Percentiles rank a stretch among this genome's conserved stretches.
These are phyloP conservation scores for Phytophthora pini DNA, from an alignment of 352 stramenopile genomes.

Conservation along the genomic window DNA sequence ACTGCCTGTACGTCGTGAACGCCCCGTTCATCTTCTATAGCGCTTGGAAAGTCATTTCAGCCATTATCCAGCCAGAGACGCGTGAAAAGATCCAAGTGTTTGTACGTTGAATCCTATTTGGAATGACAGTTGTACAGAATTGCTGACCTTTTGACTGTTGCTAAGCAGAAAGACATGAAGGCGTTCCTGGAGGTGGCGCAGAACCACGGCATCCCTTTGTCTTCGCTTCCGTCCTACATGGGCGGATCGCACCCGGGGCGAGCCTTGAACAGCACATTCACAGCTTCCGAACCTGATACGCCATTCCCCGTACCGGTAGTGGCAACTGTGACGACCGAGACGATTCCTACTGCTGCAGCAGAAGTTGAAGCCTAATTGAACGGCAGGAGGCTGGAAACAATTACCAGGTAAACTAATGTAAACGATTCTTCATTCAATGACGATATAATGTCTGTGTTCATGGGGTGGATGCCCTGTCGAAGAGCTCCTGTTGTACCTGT, in stretches of 20 bases:
- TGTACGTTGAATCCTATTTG: conserved; percentile 35
- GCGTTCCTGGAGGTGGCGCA: conserved; percentile 64
- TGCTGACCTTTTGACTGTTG: not conserved
- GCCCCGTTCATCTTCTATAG: conserved; percentile 84
- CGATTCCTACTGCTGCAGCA: not conserved
- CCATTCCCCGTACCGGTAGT: conserved; percentile 48
- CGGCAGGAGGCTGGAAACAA: not conserved
- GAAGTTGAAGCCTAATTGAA: conserved; percentile 13
- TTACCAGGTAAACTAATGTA: conserved; percentile 7
- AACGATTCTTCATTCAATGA: conserved; percentile 12
- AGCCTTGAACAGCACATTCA: conserved; percentile 77
- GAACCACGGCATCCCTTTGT: conserved; percentile 66
- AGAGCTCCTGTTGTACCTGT: conserved; percentile 34
- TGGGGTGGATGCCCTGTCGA: conserved; percentile 8
- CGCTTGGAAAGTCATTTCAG: conserved; percentile 82
- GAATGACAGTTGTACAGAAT: too few relatives aligned
- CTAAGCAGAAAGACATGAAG: conserved; percentile 56
- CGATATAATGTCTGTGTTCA: not conserved
- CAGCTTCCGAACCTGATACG: conserved; percentile 58
- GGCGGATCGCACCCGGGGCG: conserved; percentile 62
- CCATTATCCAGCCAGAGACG: conserved; percentile 76
- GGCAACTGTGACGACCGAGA: not conserved
- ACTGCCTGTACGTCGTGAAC: conserved; percentile 83
- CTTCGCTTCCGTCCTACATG: conserved; percentile 64
- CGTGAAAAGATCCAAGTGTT: conserved; percentile 88